Base-by-base conservation (phyloP, 768 basidiomycete genomes). In the Exidia glandulosa region DNA sequence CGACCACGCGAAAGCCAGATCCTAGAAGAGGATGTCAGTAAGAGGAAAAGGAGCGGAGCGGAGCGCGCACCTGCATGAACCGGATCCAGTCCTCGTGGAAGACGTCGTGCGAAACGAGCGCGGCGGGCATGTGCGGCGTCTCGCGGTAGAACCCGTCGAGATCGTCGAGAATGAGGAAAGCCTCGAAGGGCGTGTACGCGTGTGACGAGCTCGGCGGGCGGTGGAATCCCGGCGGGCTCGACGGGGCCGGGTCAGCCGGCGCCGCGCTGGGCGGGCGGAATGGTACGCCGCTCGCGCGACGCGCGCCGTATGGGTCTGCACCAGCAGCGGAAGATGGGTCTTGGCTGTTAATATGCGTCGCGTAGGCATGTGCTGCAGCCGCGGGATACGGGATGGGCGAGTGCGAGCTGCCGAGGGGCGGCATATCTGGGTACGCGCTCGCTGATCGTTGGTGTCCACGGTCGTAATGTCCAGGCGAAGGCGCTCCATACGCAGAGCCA, bases 51-150 rank as follows among this genome's bases (percentile, higher is more conserved):
- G 6, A 48, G 34, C 13, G 7, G 32, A 41, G 25, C 13, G 9
- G 56, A 29, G 16, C 23, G 76, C 80, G 13, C 66, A 88, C 89
- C 74, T 83, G 81, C 77, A 87, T 86, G 65, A 88, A 81, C 57
- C 90, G 77, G 62, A 79, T 81, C 90, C 90, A 93, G 66, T 93
- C 90, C 59, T 86, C 83, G 62, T 80, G 78, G 62, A 82, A 82
- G 10, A 90, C 83, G 66, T 93, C 90, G 66, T 91, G 90, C 23
- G 87, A 78, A 34, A 81, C 76, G 27, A 92, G 79, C 12, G 86
- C 81, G 5, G 77, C 63, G 6, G 90, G 90, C 83, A 92, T 85
- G 65, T 82, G 79, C 13, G 88, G 87, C 41, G 84, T 75, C 16
- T 76, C 76, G 45, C 84, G 81, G 30, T 54, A 54, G 50, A 82